Base-by-base conservation (phyloP, 1,284 basidiomycete species). In the Apiotrichum montevideense region DNA sequence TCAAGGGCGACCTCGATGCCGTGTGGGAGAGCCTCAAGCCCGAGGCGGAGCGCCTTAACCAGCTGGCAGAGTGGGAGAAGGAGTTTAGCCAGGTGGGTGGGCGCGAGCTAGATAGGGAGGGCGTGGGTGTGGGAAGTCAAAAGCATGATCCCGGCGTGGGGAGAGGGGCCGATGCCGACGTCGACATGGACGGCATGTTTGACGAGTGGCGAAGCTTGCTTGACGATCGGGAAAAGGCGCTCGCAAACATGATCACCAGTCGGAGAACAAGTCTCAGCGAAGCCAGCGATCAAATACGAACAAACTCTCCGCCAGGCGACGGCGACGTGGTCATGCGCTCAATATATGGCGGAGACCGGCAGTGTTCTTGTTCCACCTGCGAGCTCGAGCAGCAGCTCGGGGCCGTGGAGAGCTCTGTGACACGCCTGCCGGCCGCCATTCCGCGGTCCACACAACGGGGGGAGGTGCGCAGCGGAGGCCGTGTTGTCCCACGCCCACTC, bases 21-120 rank as follows among this genome's bases (percentile, higher is more conserved):
- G 72, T 78, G n/a, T 78, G 77, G 77, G 70, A 78, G 60, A 72
- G 72, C 43, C 62, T 77, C 52, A 67, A 67, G 59, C 69, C 81
- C 79, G 46, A 76, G 79, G 71, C 69, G 2, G 68, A 71, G 57
- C 60, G 71, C 15, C 59, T 72, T 35, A 84, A 85, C 68, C 85
- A 90, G 62, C 73, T 90, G 48, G 84, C 86, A 4, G 86, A 86
- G 71, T 95, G 91, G 91, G 93, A 95, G 71, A 84, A 85, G 7
- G 86, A 94, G 72, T 90, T 93, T 67, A 88, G 87, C 57, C 86
- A 90, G 65, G 73, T 75, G 51, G 64, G 70, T 61, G 21, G 35
- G 0, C 29, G 48, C 4, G 29, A 29, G 29, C 10, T 6, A 40
- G 44, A 45, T 33, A 14, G 48, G 32, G 39, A 39, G 9, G 47